phyloP scores from a whole-genome alignment of 257 asterid species.

The Solanum pimpinellifolium region DNA sequence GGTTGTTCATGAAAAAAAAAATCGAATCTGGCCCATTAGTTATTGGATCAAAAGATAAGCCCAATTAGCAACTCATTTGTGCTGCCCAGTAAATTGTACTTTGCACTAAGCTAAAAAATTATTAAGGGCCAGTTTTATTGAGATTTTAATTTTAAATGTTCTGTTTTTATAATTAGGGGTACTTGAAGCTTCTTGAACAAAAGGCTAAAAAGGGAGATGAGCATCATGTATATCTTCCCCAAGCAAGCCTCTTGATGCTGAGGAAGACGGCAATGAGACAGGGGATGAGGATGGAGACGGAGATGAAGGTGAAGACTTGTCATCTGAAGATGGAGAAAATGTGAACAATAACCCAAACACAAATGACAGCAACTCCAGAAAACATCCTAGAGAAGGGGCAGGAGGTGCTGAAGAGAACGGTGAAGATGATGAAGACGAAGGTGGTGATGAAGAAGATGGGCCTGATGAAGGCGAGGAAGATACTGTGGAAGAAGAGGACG shows the following conservation, averaged over 20 bases:
- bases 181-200: conserved; percentile 19
- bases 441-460: not conserved
- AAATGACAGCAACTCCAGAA: conserved; percentile 20
- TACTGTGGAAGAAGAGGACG: conserved; percentile 8
- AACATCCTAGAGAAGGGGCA: conserved; percentile 16
- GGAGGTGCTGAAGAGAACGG: conserved; percentile 2
- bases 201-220: conserved; percentile 18
- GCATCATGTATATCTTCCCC: conserved; percentile 2
- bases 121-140: too few species aligned
- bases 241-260: conserved; percentile 24
- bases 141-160: too few species aligned
- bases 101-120: not conserved
- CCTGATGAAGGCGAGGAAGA: conserved; percentile 1
- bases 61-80: not conserved
- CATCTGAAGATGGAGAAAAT: conserved; percentile 16
- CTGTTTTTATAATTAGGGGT: conserved; percentile 13
- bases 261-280: conserved; percentile 5
- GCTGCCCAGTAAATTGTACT: not conserved
- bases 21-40: not conserved
- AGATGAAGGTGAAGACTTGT: conserved; percentile 19
- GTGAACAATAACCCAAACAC: conserved; percentile 9
- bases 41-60: not conserved
- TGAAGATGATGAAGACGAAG: conserved; percentile 8
- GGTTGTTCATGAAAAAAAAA: not conserved
- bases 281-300: conserved; percentile 11